phyloP scores from a whole-genome alignment of 208 protist species.

The Histomonas meleagridis region DNA sequence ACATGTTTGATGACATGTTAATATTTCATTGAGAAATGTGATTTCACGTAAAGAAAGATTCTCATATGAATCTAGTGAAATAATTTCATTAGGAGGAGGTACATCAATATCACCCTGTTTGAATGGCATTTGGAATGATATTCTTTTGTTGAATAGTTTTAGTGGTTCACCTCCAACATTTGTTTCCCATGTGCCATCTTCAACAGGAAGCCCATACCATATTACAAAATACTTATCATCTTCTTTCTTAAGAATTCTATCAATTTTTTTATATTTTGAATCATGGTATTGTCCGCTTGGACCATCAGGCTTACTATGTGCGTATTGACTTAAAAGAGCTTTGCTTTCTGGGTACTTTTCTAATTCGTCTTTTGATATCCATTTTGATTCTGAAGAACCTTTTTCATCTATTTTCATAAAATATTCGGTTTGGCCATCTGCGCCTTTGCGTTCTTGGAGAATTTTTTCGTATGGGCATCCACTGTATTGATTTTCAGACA shows the following conservation, averaged over 20 bases:
- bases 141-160: not conserved
- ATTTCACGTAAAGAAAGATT: no score
- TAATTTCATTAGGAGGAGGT: not conserved
- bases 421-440: not conserved
- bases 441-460: not conserved
- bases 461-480: not conserved
- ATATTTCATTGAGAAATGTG: no score
- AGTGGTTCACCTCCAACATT: not conserved
- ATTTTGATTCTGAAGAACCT: not conserved
- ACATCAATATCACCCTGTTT: not conserved
- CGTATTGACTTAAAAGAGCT: not conserved
- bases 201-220: not conserved
- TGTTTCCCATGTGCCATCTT: slow-evolving; percentile 14
- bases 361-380: not conserved
- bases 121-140: not conserved
- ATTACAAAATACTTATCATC: slow-evolving; percentile 16
- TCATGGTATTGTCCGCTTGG: not conserved
- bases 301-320: not conserved
- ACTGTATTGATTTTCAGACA: no score
- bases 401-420: not conserved
- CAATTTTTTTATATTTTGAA: not conserved
- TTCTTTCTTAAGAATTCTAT: not conserved
- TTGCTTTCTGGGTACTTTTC: not conserved
- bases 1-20: no score
- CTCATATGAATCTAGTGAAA: not conserved